Evolutionary conservation across 805 yeast species (phyloP).

Genomic region (Spathaspora arborariae): DNA sequence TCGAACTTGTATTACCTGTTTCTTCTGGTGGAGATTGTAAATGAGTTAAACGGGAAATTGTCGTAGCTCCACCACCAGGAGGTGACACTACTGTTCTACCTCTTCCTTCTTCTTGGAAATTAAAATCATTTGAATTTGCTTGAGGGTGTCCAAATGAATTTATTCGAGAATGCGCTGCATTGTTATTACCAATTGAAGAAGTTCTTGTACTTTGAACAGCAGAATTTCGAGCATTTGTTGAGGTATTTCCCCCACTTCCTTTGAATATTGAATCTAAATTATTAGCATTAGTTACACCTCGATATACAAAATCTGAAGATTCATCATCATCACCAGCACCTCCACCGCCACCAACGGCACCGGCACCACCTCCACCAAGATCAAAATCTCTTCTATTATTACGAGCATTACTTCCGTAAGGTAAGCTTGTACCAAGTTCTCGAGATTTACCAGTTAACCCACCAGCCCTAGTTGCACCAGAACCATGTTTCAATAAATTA

Average conservation of each 20-base stretch:
- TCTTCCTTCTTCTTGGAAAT: conserved; percentile 15
- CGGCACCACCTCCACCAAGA: too few species aligned
- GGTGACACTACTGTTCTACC: not conserved
- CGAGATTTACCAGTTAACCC: conserved; percentile 14
- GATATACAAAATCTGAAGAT: conserved; percentile 33
- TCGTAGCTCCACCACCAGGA: not conserved
- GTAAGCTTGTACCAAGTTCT: conserved; percentile 6
- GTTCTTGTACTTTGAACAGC: conserved; percentile 6
- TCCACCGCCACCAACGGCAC: too few species aligned
- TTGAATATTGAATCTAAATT: conserved; percentile 39
- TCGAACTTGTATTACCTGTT: not conserved
- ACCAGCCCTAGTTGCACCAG: conserved; percentile 4
- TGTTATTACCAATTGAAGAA: conserved; percentile 5
- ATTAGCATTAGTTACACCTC: conserved; percentile 42
- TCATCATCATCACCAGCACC: conserved; percentile 11
- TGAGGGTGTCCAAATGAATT: conserved; percentile 24
- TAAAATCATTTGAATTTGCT: conserved; percentile 18
- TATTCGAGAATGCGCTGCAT: conserved; percentile 20
- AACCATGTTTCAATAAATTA: conserved; percentile 1
- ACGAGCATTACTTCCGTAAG: conserved; percentile 11
- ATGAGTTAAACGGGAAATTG: not conserved
- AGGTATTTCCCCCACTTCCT: conserved; percentile 13
- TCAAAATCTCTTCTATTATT: conserved; percentile 4
- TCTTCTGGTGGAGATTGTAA: not conserved
- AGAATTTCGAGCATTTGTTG: conserved; percentile 14